phyloP scores from a whole-genome alignment of 2,329 filamentous ascomycete genomes.

The Fusarium sp. region DNA sequence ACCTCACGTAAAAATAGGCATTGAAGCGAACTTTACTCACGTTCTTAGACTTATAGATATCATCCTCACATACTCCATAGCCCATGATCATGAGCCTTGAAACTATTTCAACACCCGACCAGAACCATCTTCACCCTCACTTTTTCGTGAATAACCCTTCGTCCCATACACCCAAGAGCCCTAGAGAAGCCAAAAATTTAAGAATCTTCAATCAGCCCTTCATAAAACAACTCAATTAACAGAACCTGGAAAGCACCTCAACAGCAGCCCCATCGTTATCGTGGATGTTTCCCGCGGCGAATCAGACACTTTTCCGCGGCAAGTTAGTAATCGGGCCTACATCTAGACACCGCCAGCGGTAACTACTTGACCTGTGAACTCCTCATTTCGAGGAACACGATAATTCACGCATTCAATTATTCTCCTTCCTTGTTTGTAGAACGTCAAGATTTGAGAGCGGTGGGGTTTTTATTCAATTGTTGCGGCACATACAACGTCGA shows the following conservation, averaged over 20 bases:
- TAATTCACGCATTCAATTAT: background rate
- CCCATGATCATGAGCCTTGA: background rate
- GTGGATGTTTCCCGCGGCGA: background rate
- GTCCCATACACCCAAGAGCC: background rate
- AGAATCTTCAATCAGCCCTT: background rate
- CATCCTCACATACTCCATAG: background rate
- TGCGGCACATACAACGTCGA: background rate
- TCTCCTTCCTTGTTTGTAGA: background rate
- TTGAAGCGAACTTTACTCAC: rapidly evolving
- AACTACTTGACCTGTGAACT: background rate
- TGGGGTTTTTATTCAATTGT: background rate
- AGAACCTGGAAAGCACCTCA: background rate
- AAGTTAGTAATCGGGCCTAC: background rate
- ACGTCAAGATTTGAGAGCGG: background rate
- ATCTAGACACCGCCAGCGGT: background rate
- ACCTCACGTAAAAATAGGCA: background rate
- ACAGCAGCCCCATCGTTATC: background rate
- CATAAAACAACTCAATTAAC: background rate
- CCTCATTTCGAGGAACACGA: background rate
- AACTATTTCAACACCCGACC: background rate
- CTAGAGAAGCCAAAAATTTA: background rate
- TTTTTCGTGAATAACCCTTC: background rate
- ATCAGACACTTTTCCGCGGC: constrained; percentile 1
- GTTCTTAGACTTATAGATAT: background rate
- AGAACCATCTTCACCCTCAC: background rate